Evolutionary conservation across 768 basidiomycete genomes (phyloP), one percentile per base, ranked within the genome.

Genomic region (Phanerodontia chrysosporium): DNA sequence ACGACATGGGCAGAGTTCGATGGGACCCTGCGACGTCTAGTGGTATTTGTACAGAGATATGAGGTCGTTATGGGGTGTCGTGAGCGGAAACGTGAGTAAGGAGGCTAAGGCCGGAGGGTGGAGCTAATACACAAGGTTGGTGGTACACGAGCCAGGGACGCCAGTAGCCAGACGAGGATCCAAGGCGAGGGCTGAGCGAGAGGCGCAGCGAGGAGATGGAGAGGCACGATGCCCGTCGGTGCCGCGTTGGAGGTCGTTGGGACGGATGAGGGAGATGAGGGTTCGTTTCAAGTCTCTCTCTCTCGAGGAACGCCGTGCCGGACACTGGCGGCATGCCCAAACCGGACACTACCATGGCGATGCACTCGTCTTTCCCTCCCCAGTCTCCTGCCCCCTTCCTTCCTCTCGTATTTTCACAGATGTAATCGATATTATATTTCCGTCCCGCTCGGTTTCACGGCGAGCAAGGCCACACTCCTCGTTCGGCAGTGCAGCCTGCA

Each of bases 281-380:
- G 51, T 22, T 22, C 16, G 51, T 51, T 36, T 51, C 51, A 51
- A 51, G 51, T 35, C 21, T 8, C 24, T 8, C 36, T 35, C 21
- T 8, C 24, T 8, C 36, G 21, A 55, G 16, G 55, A 49, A 29
- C 57, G 18, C 46, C 35, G 46, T 16, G n/a, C 57, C 48, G 48
- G 46, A n/a, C 21, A 16, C 30, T n/a, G 16, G 48, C 46, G 12
- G 29, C 46, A 13, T 2, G 28, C 13, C 29, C 45, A 18, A 42
- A 30, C 27, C 29, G 22, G 9, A 14, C 48, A 58, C 57, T 58
- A 36, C 57, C 57, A 58, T 58, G 57, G 39, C 24, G 36, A 58
- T 58, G 32, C 21, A 7, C 7, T 28, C 30, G 51, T 29, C n/a
- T n/a, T n/a, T 9, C 48, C 10, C 48, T 7, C 12, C 30, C 21